phyloP scores from a whole-genome alignment of 495 filamentous ascomycete genomes.

The Penicillium canariense region DNA sequence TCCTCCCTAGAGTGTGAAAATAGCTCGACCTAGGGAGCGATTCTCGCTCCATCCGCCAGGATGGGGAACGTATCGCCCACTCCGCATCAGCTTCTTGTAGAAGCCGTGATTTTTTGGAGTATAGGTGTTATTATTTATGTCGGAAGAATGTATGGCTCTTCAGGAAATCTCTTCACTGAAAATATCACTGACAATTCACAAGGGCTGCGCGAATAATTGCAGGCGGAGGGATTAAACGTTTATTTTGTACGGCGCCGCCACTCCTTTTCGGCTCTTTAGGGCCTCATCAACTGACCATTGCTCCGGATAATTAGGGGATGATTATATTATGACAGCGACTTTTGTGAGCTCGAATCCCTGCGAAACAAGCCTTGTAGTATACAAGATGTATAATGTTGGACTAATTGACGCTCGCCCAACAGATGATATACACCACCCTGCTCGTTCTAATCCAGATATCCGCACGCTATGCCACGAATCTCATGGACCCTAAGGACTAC shows the following conservation, averaged over 20 bases:
- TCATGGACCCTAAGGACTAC: constrained; percentile 54
- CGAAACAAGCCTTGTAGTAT: not conserved
- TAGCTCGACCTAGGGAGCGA: not conserved
- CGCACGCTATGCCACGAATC: constrained; percentile 53
- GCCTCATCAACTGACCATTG: not conserved
- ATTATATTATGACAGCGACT: constrained; percentile 56
- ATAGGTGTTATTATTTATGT: constrained; percentile 33
- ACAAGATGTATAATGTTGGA: not conserved
- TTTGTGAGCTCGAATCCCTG: constrained; percentile 37
- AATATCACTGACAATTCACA: constrained; percentile 9
- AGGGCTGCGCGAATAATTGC: constrained; percentile 34
- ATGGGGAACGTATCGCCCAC: constrained; percentile 39
- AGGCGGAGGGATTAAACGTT: constrained; percentile 33
- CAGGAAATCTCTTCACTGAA: not conserved
- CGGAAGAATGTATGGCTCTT: constrained; percentile 30
- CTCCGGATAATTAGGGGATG: constrained; percentile 37
- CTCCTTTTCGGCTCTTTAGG: constrained; percentile 21
- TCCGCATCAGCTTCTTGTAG: constrained; percentile 32
- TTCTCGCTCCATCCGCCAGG: constrained; percentile 8
- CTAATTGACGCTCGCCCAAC: not conserved
- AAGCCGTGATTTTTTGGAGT: constrained; percentile 35
- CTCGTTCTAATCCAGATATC: constrained; percentile 58
- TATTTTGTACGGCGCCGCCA: constrained; percentile 35
- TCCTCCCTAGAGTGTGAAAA: not conserved
- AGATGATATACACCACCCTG: constrained; percentile 54